Conservation (phyloP, 257 asterid species). For the Lavandula angustifolia region DNA sequence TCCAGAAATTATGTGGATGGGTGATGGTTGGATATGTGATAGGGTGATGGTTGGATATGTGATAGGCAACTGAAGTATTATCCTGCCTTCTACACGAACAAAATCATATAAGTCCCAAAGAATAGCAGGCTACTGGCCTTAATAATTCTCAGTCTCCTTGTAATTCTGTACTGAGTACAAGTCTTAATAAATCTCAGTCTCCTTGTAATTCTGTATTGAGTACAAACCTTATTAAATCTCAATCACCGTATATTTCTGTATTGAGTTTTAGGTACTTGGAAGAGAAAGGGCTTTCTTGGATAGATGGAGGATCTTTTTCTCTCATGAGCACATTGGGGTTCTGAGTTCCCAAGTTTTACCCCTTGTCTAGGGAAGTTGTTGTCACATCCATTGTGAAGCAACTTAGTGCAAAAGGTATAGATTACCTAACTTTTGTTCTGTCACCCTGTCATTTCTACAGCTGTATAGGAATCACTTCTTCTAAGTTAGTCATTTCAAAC, state of each 20-base stretch:
- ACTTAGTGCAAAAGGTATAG: slow-evolving; percentile 39
- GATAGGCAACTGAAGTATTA: slow-evolving; percentile 49
- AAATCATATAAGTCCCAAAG: slow-evolving; percentile 39
- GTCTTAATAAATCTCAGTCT: too few relatives aligned
- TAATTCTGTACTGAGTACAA: not conserved
- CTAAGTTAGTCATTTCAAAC: slow-evolving; percentile 23
- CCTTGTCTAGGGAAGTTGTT: slow-evolving; percentile 49
- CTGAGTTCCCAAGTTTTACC: slow-evolving; percentile 34
- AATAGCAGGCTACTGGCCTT: not conserved
- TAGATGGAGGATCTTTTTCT: slow-evolving; percentile 52
- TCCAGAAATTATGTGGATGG: slow-evolving; percentile 49
- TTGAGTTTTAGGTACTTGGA: slow-evolving; percentile 33
- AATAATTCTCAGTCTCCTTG: slow-evolving; percentile 25
- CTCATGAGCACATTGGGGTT: slow-evolving; percentile 38
- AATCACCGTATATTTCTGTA: too few relatives aligned
- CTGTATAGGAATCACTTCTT: slow-evolving; percentile 19
- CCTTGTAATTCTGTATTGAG: slow-evolving; percentile 3
- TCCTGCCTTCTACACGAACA: slow-evolving; percentile 41
- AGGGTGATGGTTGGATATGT: slow-evolving; percentile 51
- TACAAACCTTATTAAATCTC: too few relatives aligned
- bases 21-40: slow-evolving; percentile 48
- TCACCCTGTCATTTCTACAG: slow-evolving; percentile 47
- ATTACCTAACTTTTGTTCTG: slow-evolving; percentile 42
- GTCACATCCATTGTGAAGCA: slow-evolving; percentile 39
- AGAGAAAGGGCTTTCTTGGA: slow-evolving; percentile 36